Evolutionary conservation across 1,139 yeast genomes (phyloP).

Genomic region (Lodderomyces oxycetoniae): DNA sequence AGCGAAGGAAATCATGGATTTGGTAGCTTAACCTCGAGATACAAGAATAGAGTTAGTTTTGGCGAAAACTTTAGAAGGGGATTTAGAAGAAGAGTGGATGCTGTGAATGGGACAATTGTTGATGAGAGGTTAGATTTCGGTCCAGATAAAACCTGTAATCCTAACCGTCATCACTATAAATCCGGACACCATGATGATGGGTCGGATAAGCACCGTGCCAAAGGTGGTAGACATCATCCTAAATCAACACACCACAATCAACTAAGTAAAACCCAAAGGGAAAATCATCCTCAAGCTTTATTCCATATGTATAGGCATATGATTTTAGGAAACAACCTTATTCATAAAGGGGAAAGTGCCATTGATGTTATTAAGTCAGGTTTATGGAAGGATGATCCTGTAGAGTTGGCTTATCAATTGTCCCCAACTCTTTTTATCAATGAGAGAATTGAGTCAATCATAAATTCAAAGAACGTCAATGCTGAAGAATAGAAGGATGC

Average conservation of each 20-base stretch:
- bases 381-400: too few species aligned
- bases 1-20: constrained; percentile 50
- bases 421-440: too few species aligned
- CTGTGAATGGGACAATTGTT: constrained; percentile 33
- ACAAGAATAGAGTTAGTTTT: constrained; percentile 24
- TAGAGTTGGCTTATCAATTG: too few species aligned
- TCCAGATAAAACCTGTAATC: background rate
- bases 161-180: background rate
- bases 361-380: too few species aligned
- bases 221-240: background rate
- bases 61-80: constrained; percentile 17
- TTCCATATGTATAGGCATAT: too few species aligned
- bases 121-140: constrained; percentile 2
- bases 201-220: background rate
- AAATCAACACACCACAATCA: background rate
- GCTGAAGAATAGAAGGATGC: too few species aligned
- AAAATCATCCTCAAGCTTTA: too few species aligned
- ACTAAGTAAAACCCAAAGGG: too few species aligned
- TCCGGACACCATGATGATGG: background rate
- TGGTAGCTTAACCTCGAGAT: constrained; percentile 40
- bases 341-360: too few species aligned
- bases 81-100: constrained; percentile 39
- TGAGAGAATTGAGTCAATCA: too few species aligned
- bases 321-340: too few species aligned
- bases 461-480: too few species aligned